phyloP scores from a whole-genome alignment of 305 asterid genomes.

The Solanum hybrid region DNA sequence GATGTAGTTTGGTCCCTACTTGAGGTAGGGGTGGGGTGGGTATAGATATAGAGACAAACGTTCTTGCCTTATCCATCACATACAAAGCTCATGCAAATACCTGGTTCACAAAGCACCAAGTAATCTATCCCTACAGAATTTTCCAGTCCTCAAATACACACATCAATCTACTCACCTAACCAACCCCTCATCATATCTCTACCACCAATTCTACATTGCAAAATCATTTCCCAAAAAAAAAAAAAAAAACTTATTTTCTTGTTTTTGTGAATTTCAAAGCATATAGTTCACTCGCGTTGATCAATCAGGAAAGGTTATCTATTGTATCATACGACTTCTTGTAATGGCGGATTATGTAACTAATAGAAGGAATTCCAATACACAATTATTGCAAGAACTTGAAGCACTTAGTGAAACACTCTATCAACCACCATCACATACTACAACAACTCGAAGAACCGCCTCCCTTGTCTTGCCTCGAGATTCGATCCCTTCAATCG shows the following conservation, averaged over 20 bases:
- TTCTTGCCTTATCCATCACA: slow-evolving; percentile 57
- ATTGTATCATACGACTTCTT: not conserved
- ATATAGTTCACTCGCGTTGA: not conserved
- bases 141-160: slow-evolving; percentile 19
- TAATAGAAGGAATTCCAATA: slow-evolving; percentile 40
- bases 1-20: not conserved
- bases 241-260: not conserved
- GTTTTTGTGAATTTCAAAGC: not conserved
- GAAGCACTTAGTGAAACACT: slow-evolving; percentile 62
- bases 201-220: not conserved
- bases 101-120: slow-evolving; percentile 49
- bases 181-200: not conserved
- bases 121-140: slow-evolving; percentile 14
- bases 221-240: not conserved
- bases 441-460: slow-evolving; percentile 38
- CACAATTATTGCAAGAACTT: slow-evolving; percentile 64
- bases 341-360: slow-evolving; percentile 11
- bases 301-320: not conserved
- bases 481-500: slow-evolving; percentile 30
- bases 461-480: slow-evolving; percentile 69
- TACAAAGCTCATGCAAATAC: slow-evolving; percentile 23
- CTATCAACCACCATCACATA: slow-evolving; percentile 34
- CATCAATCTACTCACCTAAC: slow-evolving; percentile 1
- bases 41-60: slow-evolving; percentile 16
- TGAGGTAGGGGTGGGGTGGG: not conserved